Evolutionary conservation across 2,329 filamentous ascomycete species (phyloP), one percentile per base, ranked within the genome.

Genomic region (Ophiosphaerella herpotricha): DNA sequence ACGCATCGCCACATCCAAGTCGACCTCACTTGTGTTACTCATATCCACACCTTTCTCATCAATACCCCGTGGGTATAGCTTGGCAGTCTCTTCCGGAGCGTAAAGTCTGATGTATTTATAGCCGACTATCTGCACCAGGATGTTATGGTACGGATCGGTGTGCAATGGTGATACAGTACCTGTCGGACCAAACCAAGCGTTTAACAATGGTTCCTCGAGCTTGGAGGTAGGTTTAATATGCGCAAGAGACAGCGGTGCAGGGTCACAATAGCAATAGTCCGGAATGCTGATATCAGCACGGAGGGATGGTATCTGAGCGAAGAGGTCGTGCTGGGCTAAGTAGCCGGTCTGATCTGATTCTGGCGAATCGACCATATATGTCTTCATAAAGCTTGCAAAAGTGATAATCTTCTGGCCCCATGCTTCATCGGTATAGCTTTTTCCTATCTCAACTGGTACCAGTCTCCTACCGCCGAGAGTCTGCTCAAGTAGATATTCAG

Each of bases 41-140:
- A 97, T 97, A 70, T 95, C 87, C 18, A 97, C 85, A 0, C 89
- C 89, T 9, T 74, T 75, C 23, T 81, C 81, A 56, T 89, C 87
- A 1, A 78, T 70, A 0, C 82, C 81, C 24, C 84, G 77, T 0
- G 90, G 85, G 46, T 85, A 82, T 66, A 96, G 74, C 3, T 71
- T 75, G 2, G 68, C 59, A 4, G 82, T 85, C 21, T 69, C 49
- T 38, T 86, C 80, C 0, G 93, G 92, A 1, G 87, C 80, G 70
- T 97, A 97, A 2, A 97, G 78, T 1, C 94, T 82, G n/a, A 97
- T 77, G 71, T 97, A 97, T 74, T 99, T 99, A 49, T 83, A 80
- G 0, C 94, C 94, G 0, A 96, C 89, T 0, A 95, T 89, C 72
- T 97, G 94, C 21, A 87, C 87, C 4, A 97, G 82, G 40, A 97